These are phyloP conservation scores for Narthecium ossifragum DNA, from an alignment of 106 monocot species.

Conservation along the genomic window DNA sequence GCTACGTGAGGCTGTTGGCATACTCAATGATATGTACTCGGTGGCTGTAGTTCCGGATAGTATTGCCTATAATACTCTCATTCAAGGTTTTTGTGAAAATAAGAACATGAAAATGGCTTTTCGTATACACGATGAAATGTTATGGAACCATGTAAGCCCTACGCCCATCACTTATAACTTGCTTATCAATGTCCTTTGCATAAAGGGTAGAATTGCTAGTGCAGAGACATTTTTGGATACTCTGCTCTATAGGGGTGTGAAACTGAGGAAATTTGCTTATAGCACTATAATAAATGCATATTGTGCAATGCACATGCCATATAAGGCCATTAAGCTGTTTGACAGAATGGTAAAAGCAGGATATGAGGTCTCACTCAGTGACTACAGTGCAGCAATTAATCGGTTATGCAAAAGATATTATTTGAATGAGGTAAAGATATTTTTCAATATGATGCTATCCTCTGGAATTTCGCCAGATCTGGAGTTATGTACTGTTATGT, in stretches of 20 bases:
- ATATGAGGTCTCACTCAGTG: conserved; percentile 40
- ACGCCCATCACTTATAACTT: conserved; percentile 63
- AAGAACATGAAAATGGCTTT: conserved; percentile 28
- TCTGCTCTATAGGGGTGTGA: conserved; percentile 30
- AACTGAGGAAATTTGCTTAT: conserved; percentile 63
- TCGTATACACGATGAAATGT: conserved; percentile 31
- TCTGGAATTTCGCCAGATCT: conserved; percentile 50
- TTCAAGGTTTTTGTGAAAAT: conserved; percentile 57
- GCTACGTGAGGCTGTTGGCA: conserved; percentile 23
- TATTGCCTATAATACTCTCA: conserved; percentile 66
- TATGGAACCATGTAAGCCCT: conserved; percentile 25
- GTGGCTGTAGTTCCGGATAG: conserved; percentile 38
- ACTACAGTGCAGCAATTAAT: conserved; percentile 60
- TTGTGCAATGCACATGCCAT: conserved; percentile 50
- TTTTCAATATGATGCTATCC: conserved; percentile 51
- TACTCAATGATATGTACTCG: conserved; percentile 34
- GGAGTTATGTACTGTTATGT: conserved; percentile 26
- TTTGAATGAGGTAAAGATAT: conserved; percentile 31
- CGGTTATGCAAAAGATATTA: conserved; percentile 50
- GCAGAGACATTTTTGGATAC: conserved; percentile 41
- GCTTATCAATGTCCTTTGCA: conserved; percentile 53
- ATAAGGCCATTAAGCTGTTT: conserved; percentile 45
- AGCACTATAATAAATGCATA: conserved; percentile 56
- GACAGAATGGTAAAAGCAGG: conserved; percentile 49
- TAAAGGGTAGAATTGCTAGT: conserved; percentile 6